Evolutionary conservation across 768 basidiomycete genomes (phyloP).

Genomic region (Leucocoprinus sp.): DNA sequence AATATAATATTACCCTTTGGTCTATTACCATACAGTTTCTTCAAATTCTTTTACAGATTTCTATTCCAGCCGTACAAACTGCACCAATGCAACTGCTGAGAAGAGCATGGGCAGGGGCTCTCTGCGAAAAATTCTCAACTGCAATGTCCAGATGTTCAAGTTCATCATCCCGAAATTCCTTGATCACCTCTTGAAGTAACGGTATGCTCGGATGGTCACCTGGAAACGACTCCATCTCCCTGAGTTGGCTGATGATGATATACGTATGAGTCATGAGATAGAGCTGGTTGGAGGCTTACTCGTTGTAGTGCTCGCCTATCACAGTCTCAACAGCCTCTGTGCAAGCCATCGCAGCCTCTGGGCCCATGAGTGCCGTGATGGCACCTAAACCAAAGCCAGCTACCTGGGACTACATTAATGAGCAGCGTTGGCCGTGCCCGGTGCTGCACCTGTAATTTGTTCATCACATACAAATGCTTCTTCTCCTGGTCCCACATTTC

Average conservation of each 20-base stretch:
- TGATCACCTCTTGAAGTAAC: slow-evolving; percentile 61
- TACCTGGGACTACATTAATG: slow-evolving; percentile 75
- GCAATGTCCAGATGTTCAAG: slow-evolving; percentile 91
- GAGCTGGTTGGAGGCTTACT: slow-evolving; percentile 48
- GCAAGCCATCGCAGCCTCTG: slow-evolving; percentile 95
- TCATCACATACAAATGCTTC: slow-evolving; percentile 83
- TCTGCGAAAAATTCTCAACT: slow-evolving; percentile 79
- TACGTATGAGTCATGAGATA: slow-evolving; percentile 8
- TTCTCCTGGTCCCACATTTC: slow-evolving; percentile 98
- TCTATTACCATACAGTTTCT: slow-evolving; percentile 5
- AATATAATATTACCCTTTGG: too few species aligned
- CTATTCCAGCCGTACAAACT: slow-evolving; percentile 87
- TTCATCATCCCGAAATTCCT: slow-evolving; percentile 90
- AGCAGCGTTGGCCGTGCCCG: slow-evolving; percentile 76
- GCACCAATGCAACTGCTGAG: slow-evolving; percentile 77
- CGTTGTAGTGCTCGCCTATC: slow-evolving; percentile 97
- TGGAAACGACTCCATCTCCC: slow-evolving; percentile 56
- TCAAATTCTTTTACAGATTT: slow-evolving; percentile 77
- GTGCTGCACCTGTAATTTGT: slow-evolving; percentile 79
- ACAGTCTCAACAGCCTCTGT: slow-evolving; percentile 97
- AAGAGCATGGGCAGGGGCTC: slow-evolving; percentile 86
- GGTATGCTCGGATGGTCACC: slow-evolving; percentile 72
- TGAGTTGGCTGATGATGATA: slow-evolving; percentile 58
- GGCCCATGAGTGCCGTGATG: slow-evolving; percentile 79
- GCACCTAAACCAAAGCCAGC: slow-evolving; percentile 85